A percentile compares a stretch with the other conserved stretches of the same genome.
Evolutionary conservation across 164 flowering plant species (phyloP).

Genomic region (Amborella trichopoda): DNA sequence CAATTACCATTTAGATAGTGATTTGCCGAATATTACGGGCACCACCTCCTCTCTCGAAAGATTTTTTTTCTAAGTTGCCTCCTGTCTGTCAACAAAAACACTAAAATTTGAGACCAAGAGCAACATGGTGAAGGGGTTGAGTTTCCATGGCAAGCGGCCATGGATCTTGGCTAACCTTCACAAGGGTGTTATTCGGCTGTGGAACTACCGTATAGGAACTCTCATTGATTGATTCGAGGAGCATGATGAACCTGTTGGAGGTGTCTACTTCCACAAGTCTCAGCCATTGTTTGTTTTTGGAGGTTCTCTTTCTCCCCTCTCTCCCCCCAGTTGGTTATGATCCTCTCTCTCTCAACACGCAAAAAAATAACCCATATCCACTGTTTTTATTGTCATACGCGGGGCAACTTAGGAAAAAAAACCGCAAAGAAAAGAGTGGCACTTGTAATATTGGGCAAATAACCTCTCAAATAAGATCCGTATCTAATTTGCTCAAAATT

Average conservation of each 20-base stretch:
- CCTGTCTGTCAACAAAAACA: conserved; percentile 8
- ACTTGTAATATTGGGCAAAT: no score
- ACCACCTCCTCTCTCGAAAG: neutral
- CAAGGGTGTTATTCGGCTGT: conserved; percentile 31
- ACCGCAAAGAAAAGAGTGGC: no score
- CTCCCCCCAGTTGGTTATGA: no score
- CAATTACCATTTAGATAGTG: no score
- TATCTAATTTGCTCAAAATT: no score
- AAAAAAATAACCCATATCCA: no score
- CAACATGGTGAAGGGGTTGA: conserved; percentile 31
- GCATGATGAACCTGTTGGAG: conserved; percentile 32
- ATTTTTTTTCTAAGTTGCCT: no score
- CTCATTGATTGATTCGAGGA: conserved; percentile 30
- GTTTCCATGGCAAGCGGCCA: conserved; percentile 32
- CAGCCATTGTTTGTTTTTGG: conserved; percentile 32
- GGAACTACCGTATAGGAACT: conserved; percentile 35
- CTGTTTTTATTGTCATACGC: no score
- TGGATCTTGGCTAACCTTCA: conserved; percentile 35
- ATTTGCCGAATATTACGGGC: no score
- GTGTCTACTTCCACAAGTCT: conserved; percentile 28
- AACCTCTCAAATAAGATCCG: no score
- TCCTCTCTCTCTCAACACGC: no score
- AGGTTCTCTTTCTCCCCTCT: conserved; percentile 17
- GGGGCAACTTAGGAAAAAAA: no score
- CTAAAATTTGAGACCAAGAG: conserved; percentile 36